phyloP scores from a whole-genome alignment of 2,329 filamentous ascomycete genomes.

The Raffaelea deltoideospora region DNA sequence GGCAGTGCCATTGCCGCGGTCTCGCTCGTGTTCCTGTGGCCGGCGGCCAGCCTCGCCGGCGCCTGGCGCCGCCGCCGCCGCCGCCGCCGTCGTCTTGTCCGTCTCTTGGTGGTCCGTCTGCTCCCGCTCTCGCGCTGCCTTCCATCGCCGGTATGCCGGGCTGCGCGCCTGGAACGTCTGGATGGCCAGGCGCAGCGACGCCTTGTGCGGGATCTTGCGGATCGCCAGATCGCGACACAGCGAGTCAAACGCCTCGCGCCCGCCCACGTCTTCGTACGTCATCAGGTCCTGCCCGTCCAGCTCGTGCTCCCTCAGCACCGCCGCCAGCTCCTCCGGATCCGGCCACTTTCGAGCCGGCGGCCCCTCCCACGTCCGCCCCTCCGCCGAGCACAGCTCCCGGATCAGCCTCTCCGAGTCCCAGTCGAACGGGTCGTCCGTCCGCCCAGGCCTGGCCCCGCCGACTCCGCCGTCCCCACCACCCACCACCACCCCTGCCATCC shows the following conservation, averaged over 20 bases:
- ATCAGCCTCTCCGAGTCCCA: conserved; percentile 60
- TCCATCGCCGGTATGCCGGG: conserved; percentile 25
- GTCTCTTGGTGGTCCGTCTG: too few relatives aligned
- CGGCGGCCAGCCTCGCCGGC: too few relatives aligned
- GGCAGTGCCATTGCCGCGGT: background rate
- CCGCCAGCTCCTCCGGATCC: conserved; percentile 35
- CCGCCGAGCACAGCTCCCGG: conserved; percentile 46
- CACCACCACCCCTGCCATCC: too few relatives aligned
- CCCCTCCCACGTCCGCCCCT: conserved; percentile 30
- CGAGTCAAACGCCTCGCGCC: conserved; percentile 25
- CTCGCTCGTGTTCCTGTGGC: too few relatives aligned
- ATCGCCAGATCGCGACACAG: conserved; percentile 40
- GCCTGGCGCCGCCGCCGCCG: too few relatives aligned
- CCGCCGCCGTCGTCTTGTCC: too few relatives aligned
- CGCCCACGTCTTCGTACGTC: conserved; percentile 33
- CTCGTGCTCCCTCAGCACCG: conserved; percentile 41
- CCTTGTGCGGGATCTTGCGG: conserved; percentile 39
- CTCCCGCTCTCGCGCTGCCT: conserved; percentile 8
- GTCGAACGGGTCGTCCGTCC: conserved; percentile 56
- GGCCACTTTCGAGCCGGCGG: conserved; percentile 27
- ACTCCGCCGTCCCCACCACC: too few relatives aligned
- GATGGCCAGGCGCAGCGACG: conserved; percentile 42
- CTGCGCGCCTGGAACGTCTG: conserved; percentile 37
- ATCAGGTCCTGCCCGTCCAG: conserved; percentile 53
- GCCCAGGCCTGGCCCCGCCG: too few relatives aligned